phyloP scores from a whole-genome alignment of 768 basidiomycete species.

The Leucocoprinus sp. region DNA sequence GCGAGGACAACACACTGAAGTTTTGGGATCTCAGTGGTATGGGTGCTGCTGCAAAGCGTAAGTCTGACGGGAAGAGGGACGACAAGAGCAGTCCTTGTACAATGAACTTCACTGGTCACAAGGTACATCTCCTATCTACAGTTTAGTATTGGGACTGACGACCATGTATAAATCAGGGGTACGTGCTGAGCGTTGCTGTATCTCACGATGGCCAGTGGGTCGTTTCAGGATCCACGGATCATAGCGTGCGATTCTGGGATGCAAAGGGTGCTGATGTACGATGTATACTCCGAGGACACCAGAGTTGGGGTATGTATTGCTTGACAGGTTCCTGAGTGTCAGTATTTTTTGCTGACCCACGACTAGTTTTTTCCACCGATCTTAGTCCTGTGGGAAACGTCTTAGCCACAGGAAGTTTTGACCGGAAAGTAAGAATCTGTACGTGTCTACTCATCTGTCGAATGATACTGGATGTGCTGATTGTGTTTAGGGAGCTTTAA shows the following conservation, averaged over 20 bases:
- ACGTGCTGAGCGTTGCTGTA: slow-evolving; percentile 39
- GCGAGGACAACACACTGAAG: slow-evolving; percentile 76
- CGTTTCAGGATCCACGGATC: slow-evolving; percentile 74
- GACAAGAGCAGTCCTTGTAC: slow-evolving; percentile 37
- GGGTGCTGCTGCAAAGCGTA: slow-evolving; percentile 13
- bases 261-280: slow-evolving; percentile 51
- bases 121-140: slow-evolving; percentile 35
- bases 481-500: slow-evolving; percentile 11
- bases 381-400: slow-evolving; percentile 23
- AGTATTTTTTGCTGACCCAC: too few relatives aligned
- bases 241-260: slow-evolving; percentile 75
- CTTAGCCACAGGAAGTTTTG: slow-evolving; percentile 27
- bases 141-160: slow-evolving; percentile 24
- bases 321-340: not conserved
- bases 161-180: slow-evolving; percentile 52
- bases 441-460: slow-evolving; percentile 5
- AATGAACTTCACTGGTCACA: slow-evolving; percentile 79
- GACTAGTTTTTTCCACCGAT: slow-evolving; percentile 26
- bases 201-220: slow-evolving; percentile 78
- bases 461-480: not conserved
- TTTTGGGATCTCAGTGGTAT: slow-evolving; percentile 75
- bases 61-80: slow-evolving; percentile 59
- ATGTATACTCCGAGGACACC: slow-evolving; percentile 58
- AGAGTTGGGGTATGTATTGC: slow-evolving; percentile 17
- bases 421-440: slow-evolving; percentile 29